Conservation (phyloP, 495 filamentous ascomycete genomes). For the Venustampulla echinocandica region DNA sequence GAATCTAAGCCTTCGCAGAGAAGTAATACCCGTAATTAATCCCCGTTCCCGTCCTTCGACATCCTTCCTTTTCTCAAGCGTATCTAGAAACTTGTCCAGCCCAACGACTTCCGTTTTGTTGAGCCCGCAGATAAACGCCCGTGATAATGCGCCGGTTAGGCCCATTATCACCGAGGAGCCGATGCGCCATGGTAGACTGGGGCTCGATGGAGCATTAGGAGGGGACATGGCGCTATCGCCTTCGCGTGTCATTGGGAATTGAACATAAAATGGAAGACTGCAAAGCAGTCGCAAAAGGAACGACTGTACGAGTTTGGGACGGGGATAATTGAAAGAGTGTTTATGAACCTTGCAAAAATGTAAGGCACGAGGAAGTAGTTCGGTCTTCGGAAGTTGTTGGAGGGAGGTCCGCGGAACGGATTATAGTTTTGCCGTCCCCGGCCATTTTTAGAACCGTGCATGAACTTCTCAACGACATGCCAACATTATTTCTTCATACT, state of each 20-base stretch:
- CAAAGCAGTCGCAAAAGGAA: slow-evolving; percentile 8
- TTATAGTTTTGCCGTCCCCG: too few species aligned
- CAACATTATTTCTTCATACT: too few species aligned
- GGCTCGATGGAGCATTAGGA: slow-evolving; percentile 22
- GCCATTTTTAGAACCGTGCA: too few species aligned
- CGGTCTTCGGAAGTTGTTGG: too few species aligned
- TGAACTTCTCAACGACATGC: too few species aligned
- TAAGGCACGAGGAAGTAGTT: too few species aligned
- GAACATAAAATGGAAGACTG: slow-evolving; percentile 5
- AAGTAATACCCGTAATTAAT: slow-evolving; percentile 66
- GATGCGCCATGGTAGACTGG: slow-evolving; percentile 44
- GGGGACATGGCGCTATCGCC: slow-evolving; percentile 16
- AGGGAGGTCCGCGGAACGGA: too few species aligned
- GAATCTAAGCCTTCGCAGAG: background rate
- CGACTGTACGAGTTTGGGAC: slow-evolving; percentile 3
- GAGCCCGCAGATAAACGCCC: slow-evolving; percentile 38
- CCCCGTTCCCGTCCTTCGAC: slow-evolving; percentile 61
- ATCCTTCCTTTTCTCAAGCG: slow-evolving; percentile 65
- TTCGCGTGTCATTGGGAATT: slow-evolving; percentile 11
- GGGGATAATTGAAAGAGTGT: too few species aligned
- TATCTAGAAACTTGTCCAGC: slow-evolving; percentile 61
- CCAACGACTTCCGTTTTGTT: slow-evolving; percentile 59
- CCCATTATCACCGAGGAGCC: slow-evolving; percentile 48
- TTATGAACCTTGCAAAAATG: too few species aligned
- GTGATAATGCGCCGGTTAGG: slow-evolving; percentile 34